Evolutionary conservation across 2,329 filamentous ascomycete genomes (phyloP).

Genomic region (Arthroderma sp.): DNA sequence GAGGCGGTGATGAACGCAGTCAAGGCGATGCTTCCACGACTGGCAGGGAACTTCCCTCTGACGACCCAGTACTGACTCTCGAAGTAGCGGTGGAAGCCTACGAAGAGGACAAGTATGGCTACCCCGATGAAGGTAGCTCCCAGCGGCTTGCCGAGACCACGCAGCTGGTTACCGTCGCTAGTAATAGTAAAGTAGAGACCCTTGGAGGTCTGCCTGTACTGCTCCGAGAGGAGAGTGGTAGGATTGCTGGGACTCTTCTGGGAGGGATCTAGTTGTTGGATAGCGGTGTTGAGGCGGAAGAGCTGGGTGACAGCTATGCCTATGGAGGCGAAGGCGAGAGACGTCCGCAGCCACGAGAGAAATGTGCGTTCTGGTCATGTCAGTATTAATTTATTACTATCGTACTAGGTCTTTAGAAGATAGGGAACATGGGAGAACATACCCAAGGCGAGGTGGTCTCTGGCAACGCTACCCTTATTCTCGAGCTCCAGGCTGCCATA

Average conservation of each 20-base stretch:
- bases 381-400: neutral
- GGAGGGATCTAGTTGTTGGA: conserved; percentile 18
- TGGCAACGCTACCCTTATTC: conserved; percentile 54
- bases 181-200: conserved; percentile 14
- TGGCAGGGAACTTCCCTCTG: conserved; percentile 53
- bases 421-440: conserved; percentile 12
- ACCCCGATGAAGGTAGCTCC: conserved; percentile 54
- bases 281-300: conserved; percentile 50
- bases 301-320: conserved; percentile 56
- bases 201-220: conserved; percentile 16
- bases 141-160: conserved; percentile 47
- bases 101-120: conserved; percentile 46
- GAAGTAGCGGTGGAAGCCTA: conserved; percentile 55
- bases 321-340: conserved; percentile 53
- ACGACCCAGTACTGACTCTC: conserved; percentile 57
- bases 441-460: conserved; percentile 54
- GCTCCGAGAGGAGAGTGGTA: conserved; percentile 16
- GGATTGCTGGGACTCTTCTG: conserved; percentile 14
- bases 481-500: conserved; percentile 53
- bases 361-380: conserved; percentile 48
- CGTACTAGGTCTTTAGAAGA: too few relatives aligned
- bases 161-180: conserved; percentile 24
- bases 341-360: conserved; percentile 55
- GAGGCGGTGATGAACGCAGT: conserved; percentile 44
- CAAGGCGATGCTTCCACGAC: conserved; percentile 49